A percentile compares a stretch with the other conserved stretches of the same genome.
These are phyloP conservation scores for Mycena latifolia DNA, from an alignment of 768 basidiomycete genomes.

Conservation along the genomic window DNA sequence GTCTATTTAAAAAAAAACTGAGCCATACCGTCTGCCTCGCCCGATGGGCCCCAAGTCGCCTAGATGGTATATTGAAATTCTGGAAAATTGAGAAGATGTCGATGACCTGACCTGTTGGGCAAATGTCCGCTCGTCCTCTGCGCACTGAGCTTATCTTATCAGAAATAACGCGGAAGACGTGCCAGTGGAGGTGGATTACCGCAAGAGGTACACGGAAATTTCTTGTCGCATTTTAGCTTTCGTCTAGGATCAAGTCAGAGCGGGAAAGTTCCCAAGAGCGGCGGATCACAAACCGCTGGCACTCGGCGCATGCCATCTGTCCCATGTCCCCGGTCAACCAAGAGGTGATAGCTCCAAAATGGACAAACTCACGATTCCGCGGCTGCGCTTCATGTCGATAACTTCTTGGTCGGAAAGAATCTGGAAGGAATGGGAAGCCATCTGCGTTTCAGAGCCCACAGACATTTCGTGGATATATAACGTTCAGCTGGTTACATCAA, in stretches of 20 bases:
- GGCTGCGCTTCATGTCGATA: conserved; percentile 12
- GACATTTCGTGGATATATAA: neutral
- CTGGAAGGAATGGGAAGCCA: conserved; percentile 19
- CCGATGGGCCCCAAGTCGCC: conserved; percentile 15
- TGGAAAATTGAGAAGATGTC: no score
- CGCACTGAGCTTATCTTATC: neutral
- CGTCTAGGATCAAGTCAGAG: neutral
- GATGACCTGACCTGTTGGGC: conserved; percentile 4
- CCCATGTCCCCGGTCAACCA: neutral
- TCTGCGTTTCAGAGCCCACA: neutral
- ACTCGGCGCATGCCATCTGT: conserved; percentile 18
- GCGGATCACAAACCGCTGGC: neutral
- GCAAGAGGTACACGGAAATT: conserved; percentile 15
- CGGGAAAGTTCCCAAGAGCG: neutral
- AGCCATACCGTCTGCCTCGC: conserved; percentile 10
- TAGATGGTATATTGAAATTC: neutral
- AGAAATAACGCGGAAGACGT: neutral
- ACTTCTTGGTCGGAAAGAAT: conserved; percentile 13
- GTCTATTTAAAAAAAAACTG: no score
- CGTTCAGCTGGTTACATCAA: neutral
- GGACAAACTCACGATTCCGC: conserved; percentile 2
- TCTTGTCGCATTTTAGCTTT: conserved; percentile 18
- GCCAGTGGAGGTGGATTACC: neutral
- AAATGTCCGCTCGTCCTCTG: conserved; percentile 11
- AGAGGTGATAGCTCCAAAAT: neutral